Conservation (phyloP, 148 eudicot species). For the Simmondsia chinensis region DNA sequence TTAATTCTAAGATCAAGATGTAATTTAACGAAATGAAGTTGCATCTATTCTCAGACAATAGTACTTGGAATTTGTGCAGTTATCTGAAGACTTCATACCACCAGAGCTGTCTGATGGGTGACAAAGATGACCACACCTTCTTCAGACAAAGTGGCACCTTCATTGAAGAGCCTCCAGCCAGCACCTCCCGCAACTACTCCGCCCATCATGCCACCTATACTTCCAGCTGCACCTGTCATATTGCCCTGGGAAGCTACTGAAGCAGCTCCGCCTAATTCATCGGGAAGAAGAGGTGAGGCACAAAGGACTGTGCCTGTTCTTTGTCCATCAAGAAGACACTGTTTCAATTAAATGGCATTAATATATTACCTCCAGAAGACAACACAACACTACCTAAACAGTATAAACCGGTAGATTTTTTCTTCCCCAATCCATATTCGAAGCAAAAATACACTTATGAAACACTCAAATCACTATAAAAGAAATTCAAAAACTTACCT, state of each 20-base stretch:
- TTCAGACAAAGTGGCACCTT: constrained; percentile 56
- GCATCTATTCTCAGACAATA: constrained; percentile 3
- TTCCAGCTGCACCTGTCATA: constrained; percentile 35
- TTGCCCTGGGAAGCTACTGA: constrained; percentile 36
- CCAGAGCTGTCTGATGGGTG: constrained; percentile 84
- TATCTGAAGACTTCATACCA: constrained; percentile 53
- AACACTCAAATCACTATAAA: no score
- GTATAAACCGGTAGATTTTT: no score
- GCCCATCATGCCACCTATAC: constrained; percentile 69
- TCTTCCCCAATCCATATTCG: background rate
- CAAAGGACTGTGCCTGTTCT: constrained; percentile 68
- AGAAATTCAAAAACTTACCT: no score
- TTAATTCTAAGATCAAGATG: constrained; percentile 11
- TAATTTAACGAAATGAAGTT: background rate
- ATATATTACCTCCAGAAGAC: background rate
- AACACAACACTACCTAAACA: no score
- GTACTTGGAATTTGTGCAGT: constrained; percentile 21
- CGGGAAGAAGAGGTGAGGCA: constrained; percentile 75
- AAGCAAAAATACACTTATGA: no score
- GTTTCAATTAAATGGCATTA: constrained; percentile 14
- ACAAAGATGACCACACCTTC: constrained; percentile 88
- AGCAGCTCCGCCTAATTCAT: constrained; percentile 44
- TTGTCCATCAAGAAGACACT: constrained; percentile 87
- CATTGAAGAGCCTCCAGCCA: constrained; percentile 49
- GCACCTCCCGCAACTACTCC: constrained; percentile 66